Base-by-base conservation (phyloP, 1,284 basidiomycete species). In the Xerocomus minutiporus region DNA sequence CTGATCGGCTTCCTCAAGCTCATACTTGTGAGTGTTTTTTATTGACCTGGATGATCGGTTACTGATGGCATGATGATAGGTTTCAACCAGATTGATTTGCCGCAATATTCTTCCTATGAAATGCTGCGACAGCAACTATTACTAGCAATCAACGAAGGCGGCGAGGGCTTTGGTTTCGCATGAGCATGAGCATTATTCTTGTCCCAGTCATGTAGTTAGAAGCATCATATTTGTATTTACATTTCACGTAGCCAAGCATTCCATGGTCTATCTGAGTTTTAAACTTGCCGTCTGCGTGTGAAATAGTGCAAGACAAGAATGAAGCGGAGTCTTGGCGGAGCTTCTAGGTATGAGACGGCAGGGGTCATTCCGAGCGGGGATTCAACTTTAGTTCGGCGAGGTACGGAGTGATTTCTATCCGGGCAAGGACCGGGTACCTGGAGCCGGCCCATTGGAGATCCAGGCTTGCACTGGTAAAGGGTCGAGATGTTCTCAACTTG, bases 71-170 rank as follows among this genome's bases (percentile, higher is more conserved):
- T 44, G 32, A 46, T 29, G 57, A 0, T 54, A 89, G 86, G 86
- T 65, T 89, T 90, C 78, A 88, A 88, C 68, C 80, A 87, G 75
- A 93, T 96, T 55, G 90, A 96, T 64, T 77, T 97, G 48, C 92
- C 92, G 0, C 87, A 89, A 56, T 97, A 93, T 68, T 87, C 90
- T 8, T 92, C 91, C 28, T 97, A 97, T 65, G 94, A 97, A 67
- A 93, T 93, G 79, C 78, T 97, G 54, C 83, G 94, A 41, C 88
- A 91, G 59, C 89, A 92, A 66, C 71, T 97, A 34, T 71, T 94
- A 50, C 78, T 94, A 59, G 92, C 94, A 25, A 94, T 97, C 65
- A 92, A 89, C 62, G 95, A 97, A 72, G 94, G 93, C 50, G 90
- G 90, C 40, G 92, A 93, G 72, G 88, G 88, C 48, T 95, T 96